These are phyloP conservation scores for Boletus albobrunnescens DNA, from an alignment of 1,284 basidiomycete species.

Conservation along the genomic window DNA sequence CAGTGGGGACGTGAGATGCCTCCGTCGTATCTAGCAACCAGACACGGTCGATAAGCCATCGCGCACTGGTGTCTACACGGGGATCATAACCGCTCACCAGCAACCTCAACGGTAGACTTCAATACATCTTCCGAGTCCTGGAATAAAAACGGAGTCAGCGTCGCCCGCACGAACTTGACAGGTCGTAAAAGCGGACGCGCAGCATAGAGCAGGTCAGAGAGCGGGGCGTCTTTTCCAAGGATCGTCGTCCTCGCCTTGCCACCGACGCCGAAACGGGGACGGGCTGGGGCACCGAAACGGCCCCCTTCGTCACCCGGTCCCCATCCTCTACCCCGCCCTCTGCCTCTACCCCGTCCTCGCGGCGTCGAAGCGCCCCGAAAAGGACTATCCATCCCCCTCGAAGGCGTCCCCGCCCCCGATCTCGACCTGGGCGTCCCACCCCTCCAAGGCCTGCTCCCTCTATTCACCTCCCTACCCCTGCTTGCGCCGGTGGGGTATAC, in stretches of 20 bases:
- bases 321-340: conserved; percentile 27
- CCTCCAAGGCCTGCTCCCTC: conserved; percentile 7
- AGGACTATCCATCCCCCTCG: conserved; percentile 9
- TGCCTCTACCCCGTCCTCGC: conserved; percentile 19
- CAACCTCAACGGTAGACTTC: conserved; percentile 47
- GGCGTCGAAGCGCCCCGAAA: conserved; percentile 14
- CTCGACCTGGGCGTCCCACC: conserved; percentile 3
- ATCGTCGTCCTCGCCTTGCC: conserved; percentile 7
- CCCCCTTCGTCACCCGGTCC: not conserved
- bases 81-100: conserved; percentile 44
- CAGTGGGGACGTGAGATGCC: conserved; percentile 59
- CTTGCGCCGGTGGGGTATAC: conserved; percentile 1
- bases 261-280: conserved; percentile 4
- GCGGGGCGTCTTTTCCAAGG: conserved; percentile 38
- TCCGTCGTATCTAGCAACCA: conserved; percentile 40
- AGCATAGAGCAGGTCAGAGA: conserved; percentile 53
- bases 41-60: not conserved
- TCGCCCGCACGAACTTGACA: conserved; percentile 62
- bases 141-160: conserved; percentile 55
- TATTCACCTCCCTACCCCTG: not conserved
- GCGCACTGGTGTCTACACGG: not conserved
- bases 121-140: conserved; percentile 64
- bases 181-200: conserved; percentile 61
- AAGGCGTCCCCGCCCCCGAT: conserved; percentile 15
- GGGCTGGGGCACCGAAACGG: too few relatives aligned